Conservation (phyloP, 2,329 filamentous ascomycete species). For the Arthrobotrys musiformis region DNA sequence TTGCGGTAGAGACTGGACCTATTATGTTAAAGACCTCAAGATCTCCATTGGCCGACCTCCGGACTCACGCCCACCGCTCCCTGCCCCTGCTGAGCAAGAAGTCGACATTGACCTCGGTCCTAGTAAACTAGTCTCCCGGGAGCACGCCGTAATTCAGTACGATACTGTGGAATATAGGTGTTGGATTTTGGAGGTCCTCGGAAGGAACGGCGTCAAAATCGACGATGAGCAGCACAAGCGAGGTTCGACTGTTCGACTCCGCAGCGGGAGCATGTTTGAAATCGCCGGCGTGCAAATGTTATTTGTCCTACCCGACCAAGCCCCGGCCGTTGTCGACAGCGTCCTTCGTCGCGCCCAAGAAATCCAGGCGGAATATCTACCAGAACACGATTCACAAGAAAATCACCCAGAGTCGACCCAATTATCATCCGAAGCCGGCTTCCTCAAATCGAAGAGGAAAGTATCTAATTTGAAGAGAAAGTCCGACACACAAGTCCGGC, state of each 20-base stretch:
- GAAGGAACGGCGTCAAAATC: conserved; percentile 88
- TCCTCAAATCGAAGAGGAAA: conserved; percentile 40
- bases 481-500: conserved; percentile 20
- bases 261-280: conserved; percentile 89
- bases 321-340: conserved; percentile 56
- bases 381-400: conserved; percentile 45
- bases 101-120: conserved; percentile 90
- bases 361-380: conserved; percentile 37
- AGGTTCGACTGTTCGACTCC: conserved; percentile 68
- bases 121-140: conserved; percentile 81
- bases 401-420: conserved; percentile 32
- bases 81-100: conserved; percentile 57
- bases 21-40: conserved; percentile 79
- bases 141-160: conserved; percentile 80
- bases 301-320: conserved; percentile 86
- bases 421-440: conserved; percentile 41
- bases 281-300: conserved; percentile 97
- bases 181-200: conserved; percentile 88
- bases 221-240: conserved; percentile 78
- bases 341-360: conserved; percentile 57
- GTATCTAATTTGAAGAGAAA: conserved; percentile 32
- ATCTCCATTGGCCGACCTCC: conserved; percentile 80
- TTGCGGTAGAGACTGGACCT: conserved; percentile 83
- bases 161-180: conserved; percentile 70
- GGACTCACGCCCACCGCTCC: conserved; percentile 63